These are phyloP conservation scores for Zopfochytrium polystomum DNA, from an alignment of 371 early-diverging fungal genomes.

Conservation along the genomic window DNA sequence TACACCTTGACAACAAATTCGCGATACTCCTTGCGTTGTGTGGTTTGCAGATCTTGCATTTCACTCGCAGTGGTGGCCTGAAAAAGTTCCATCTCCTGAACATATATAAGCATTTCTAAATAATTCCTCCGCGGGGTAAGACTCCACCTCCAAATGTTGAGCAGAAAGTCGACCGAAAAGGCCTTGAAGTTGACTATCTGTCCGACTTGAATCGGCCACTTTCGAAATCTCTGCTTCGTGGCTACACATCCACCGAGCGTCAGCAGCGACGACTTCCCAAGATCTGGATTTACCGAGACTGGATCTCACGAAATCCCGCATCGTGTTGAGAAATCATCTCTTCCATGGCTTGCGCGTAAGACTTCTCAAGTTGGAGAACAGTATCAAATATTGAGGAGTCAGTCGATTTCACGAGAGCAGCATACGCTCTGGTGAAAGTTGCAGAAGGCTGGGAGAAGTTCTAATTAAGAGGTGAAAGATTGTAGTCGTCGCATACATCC, in stretches of 20 bases:
- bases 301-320: not conserved
- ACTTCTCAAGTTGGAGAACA: not conserved
- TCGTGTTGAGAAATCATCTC: not conserved
- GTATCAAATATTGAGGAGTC: not conserved
- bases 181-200: too few relatives aligned
- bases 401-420: not conserved
- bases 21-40: constrained; percentile 63
- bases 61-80: constrained; percentile 64
- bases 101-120: not conserved
- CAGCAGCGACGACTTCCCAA: too few relatives aligned
- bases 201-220: too few relatives aligned
- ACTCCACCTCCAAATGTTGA: too few relatives aligned
- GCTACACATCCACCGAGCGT: too few relatives aligned
- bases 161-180: too few relatives aligned
- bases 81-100: constrained; percentile 55
- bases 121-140: too few relatives aligned
- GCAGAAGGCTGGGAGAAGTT: too few relatives aligned
- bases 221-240: too few relatives aligned
- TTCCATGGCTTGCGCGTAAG: not conserved
- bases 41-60: constrained; percentile 55
- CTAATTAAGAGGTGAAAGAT: too few relatives aligned
- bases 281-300: not conserved
- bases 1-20: constrained; percentile 65
- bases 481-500: too few relatives aligned
- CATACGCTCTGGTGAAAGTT: not conserved